Conservation (phyloP, 345 rosid species). For the Arabidopsis suecica region DNA sequence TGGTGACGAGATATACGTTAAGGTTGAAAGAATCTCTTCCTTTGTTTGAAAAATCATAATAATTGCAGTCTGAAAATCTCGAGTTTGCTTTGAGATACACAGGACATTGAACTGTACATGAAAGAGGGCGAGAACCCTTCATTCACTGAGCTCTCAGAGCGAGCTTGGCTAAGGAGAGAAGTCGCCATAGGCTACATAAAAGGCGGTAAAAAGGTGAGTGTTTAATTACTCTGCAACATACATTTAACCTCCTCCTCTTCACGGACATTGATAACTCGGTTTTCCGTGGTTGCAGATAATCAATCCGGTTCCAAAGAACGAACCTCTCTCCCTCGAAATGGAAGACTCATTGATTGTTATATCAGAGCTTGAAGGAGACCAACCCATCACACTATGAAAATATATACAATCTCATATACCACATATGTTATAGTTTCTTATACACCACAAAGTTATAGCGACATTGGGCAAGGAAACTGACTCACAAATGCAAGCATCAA, state of each 20-base stretch:
- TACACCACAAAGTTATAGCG: no score
- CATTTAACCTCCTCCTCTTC: not conserved
- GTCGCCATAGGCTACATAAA: constrained; percentile 91
- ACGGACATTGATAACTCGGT: not conserved
- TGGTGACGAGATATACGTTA: constrained; percentile 94
- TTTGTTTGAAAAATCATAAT: not conserved
- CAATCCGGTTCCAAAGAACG: constrained; percentile 72
- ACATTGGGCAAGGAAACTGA: constrained; percentile 5
- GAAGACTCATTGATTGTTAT: constrained; percentile 81
- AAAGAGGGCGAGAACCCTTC: constrained; percentile 83
- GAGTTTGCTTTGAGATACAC: constrained; percentile 23
- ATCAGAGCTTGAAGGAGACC: constrained; percentile 89
- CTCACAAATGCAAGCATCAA: constrained; percentile 21
- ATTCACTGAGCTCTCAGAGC: constrained; percentile 76
- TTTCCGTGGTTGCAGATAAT: constrained; percentile 61
- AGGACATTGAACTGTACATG: constrained; percentile 87
- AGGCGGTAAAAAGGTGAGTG: constrained; percentile 64
- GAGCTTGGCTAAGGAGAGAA: constrained; percentile 78
- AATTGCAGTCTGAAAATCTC: constrained; percentile 16
- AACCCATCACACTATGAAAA: constrained; percentile 29
- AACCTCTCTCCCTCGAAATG: constrained; percentile 58
- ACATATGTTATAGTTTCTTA: constrained; percentile 9
- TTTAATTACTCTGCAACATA: constrained; percentile 1
- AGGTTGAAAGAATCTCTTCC: constrained; percentile 53
- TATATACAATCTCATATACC: constrained; percentile 15